Base-by-base conservation (phyloP, 768 basidiomycete genomes). In the Xerocomellus chrysenteron region DNA sequence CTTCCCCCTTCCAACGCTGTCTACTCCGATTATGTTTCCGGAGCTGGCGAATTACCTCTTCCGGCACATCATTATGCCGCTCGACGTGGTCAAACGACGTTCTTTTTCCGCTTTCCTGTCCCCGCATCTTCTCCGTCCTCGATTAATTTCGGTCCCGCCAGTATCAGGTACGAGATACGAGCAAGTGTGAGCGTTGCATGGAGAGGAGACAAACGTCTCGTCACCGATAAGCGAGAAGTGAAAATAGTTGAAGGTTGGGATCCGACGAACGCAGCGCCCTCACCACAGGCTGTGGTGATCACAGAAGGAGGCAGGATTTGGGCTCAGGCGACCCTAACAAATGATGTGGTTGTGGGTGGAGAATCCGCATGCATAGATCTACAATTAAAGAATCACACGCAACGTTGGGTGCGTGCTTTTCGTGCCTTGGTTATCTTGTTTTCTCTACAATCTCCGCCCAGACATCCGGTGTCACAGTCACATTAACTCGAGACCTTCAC, bases 1-100 rank as follows among this genome's bases (percentile, higher is more conserved):
- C 75, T 92, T 8, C 92, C 91, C 0, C 89, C 90, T 9, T 92
- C 91, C 12, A 93, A 93, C 67, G 88, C 92, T 2, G 90, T 94
- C 0, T 78, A 86, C 53, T 78, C 83, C 1, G 79, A 86, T 66
- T 41, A 68, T 53, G 7, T 47, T 45, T 80, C 85, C 2, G 66
- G 74, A 5, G 78, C 82, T 16, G 86, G 80, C 1, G 82, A 85
- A 55, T 79, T 82, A 1, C 78, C 78, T 0, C 71, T 93, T 4
- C 90, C 90, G 0, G 75, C 78, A 0, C 72, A 84, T 50, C 86
- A 92, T 66, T 78, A 85, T 67, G 83, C 83, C 56, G 92, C 90
- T 8, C 83, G 86, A n/a, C 82, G 84, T 43, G 91, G 91, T 0
- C 75, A 78, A 36, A 88, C 90, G 0, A 88, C 87, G 0, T 94